Evolutionary conservation across 495 filamentous ascomycete species (phyloP).

Genomic region (Chaetomium fimeti): DNA sequence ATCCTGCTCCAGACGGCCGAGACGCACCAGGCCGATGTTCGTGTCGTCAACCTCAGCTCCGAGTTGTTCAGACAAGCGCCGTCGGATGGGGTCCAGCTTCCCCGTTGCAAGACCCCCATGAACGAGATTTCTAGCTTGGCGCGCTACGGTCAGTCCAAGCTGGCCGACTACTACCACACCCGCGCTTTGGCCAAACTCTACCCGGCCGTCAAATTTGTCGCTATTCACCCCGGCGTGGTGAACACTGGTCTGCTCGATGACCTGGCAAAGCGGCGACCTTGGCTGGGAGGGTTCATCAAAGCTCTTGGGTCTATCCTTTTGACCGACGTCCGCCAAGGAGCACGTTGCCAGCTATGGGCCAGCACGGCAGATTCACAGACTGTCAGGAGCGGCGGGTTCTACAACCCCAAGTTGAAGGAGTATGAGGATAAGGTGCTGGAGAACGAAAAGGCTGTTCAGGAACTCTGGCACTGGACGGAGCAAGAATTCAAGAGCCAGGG

Average conservation of each 20-base stretch:
- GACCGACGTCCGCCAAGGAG: background rate
- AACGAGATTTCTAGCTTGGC: no score
- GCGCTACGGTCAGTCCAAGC: background rate
- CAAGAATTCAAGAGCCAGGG: no score
- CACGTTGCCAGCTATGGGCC: background rate
- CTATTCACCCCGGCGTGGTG: background rate
- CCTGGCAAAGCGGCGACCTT: no score
- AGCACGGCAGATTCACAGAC: background rate
- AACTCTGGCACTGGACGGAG: no score
- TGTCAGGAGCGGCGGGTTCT: slow-evolving; percentile 1
- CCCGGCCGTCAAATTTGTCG: background rate
- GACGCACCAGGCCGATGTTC: background rate
- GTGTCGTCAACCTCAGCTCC: background rate
- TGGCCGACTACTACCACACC: background rate
- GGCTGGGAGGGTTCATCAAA: no score
- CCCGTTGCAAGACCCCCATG: background rate
- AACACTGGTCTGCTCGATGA: background rate
- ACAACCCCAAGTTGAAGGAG: background rate
- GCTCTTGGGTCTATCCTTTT: no score
- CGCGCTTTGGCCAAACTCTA: background rate
- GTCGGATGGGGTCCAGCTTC: background rate
- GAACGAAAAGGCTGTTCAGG: no score
- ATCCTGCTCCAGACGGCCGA: background rate
- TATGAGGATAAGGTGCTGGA: background rate
- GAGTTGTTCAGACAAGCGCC: background rate